Evolutionary conservation across 2,329 filamentous ascomycete species (phyloP), one percentile per base, ranked within the genome.

Genomic region (Camptophora hylomeconis): DNA sequence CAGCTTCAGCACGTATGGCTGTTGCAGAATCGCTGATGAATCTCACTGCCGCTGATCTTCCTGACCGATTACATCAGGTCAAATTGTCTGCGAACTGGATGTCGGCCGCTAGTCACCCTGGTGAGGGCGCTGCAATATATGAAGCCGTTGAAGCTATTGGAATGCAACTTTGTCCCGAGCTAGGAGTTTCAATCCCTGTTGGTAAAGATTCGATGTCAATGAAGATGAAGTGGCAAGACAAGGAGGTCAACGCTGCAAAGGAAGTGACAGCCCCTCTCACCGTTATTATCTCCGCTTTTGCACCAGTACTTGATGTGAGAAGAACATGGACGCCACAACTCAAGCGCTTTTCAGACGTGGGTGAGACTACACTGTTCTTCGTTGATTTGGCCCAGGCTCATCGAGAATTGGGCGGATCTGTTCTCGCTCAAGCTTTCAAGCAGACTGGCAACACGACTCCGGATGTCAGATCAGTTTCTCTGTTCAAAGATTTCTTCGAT

Each of bases 201-300:
- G 89, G 89, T 31, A 95, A 98, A 58, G 89, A 98, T 54, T 95
- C 87, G 0, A 93, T 92, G 56, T 94, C 86, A 3, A 95, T 98
- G 89, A 94, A 94, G 65, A 87, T 92, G 47, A 83, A 83, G 32
- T 95, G 89, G 89, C 79, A 74, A 48, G 80, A 87, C 42, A 61
- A 63, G 37, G 61, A 68, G 32, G 70, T 63, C 17, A 69, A 72
- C 11, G 67, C 80, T 37, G 58, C 67, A 9, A 89, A 80, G 60
- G 86, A 86, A 41, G 87, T 95, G 27, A 94, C 83, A 20, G 82
- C 89, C 4, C 89, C 89, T 2, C 72, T 95, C 45, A 92, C 87
- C 1, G 68, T 92, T 5, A 76, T 94, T 31, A 84, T 95, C 44
- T 84, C 89, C 4, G 82, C 89, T 1, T 94, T 95, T 48, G 78